Conservation (phyloP, 495 filamentous ascomycete species). For the Podospora comata region DNA sequence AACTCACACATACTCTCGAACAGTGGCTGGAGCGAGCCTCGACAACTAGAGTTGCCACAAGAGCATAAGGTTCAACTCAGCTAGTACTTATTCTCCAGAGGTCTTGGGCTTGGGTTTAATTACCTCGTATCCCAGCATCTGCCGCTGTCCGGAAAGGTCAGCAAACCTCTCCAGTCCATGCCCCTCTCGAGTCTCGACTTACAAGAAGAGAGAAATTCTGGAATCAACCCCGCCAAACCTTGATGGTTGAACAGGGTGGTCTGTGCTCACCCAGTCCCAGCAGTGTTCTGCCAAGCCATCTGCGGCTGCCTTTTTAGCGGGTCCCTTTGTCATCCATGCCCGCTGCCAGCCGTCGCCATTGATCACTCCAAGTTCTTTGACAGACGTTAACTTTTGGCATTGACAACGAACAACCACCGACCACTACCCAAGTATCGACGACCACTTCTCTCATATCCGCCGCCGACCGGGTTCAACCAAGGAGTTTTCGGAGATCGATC, state of each 20-base stretch:
- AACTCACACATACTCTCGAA: background rate
- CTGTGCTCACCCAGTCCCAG: conserved; percentile 1
- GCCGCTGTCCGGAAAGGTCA: background rate
- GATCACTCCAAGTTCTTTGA: conserved; percentile 1
- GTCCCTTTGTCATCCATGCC: conserved; percentile 12
- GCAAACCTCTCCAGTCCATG: background rate
- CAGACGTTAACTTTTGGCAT: background rate
- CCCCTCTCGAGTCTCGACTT: background rate
- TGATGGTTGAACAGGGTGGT: background rate
- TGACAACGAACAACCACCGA: background rate
- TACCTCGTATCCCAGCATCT: background rate
- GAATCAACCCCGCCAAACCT: background rate
- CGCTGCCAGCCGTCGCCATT: background rate
- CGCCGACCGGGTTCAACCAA: background rate
- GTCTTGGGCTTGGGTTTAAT: too few relatives aligned
- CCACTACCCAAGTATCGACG: background rate
- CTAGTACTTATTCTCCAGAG: too few relatives aligned
- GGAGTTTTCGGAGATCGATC: background rate
- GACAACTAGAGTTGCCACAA: background rate
- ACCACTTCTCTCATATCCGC: background rate
- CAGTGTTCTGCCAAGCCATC: background rate
- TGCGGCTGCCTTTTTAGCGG: conserved; percentile 7
- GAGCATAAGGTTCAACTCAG: too few relatives aligned
- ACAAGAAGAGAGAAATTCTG: background rate
- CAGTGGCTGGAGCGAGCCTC: background rate